A percentile compares a stretch with the other conserved stretches of the same genome.
Evolutionary conservation across 163 green algal species (phyloP).

Genomic region (Picocystis sp.): DNA sequence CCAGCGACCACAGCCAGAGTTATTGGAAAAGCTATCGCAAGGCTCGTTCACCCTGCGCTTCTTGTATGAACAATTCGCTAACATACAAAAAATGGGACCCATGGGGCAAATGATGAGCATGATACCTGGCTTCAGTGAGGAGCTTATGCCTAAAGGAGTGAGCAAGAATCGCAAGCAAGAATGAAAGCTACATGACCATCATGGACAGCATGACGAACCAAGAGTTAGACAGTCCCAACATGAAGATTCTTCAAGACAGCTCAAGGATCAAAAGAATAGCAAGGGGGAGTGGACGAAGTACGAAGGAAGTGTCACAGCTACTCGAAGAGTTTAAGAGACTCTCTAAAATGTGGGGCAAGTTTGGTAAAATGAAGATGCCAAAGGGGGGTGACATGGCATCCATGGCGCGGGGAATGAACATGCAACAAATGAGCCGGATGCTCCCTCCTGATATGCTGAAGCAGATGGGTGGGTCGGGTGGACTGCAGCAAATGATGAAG

Average conservation of each 20-base stretch:
- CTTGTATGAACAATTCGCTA: constrained; percentile 89
- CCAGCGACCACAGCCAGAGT: constrained; percentile 78
- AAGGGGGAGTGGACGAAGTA: not conserved
- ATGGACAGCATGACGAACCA: constrained; percentile 92
- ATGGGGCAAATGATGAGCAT: constrained; percentile 92
- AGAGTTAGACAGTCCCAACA: constrained; percentile 45
- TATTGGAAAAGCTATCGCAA: constrained; percentile 80
- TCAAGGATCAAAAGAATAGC: constrained; percentile 34
- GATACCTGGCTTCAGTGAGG: constrained; percentile 73
- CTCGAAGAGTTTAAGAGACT: constrained; percentile 76
- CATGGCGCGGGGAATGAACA: constrained; percentile 75
- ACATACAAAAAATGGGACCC: constrained; percentile 91
- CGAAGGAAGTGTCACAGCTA: constrained; percentile 15
- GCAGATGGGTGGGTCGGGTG: constrained; percentile 77
- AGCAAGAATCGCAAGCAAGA: constrained; percentile 24
- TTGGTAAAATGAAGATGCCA: constrained; percentile 80
- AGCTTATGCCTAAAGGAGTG: constrained; percentile 49
- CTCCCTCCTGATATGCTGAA: constrained; percentile 80
- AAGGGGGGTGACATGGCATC: constrained; percentile 26
- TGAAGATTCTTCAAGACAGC: constrained; percentile 36
- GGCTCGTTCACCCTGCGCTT: constrained; percentile 83
- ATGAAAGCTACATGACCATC: constrained; percentile 91
- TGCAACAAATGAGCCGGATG: constrained; percentile 67
- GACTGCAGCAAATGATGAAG: constrained; percentile 69
- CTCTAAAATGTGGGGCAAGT: constrained; percentile 34